Percentiles rank a stretch among this genome's conserved stretches.
Evolutionary conservation across 73 alveolate species (phyloP).

Genomic region (Paramecium octaurelia): DNA sequence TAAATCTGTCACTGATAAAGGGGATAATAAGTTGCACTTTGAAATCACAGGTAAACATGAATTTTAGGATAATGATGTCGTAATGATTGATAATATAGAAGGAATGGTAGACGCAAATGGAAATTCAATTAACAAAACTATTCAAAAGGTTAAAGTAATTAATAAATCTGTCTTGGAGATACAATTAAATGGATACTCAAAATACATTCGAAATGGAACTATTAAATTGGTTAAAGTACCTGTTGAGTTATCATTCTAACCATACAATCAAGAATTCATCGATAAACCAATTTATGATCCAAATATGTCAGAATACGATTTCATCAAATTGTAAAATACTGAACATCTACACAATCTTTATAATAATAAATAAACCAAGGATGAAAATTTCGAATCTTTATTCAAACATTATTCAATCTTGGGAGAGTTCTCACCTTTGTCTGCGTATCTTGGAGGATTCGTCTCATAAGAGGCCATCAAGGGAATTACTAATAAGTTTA

Average conservation of each 20-base stretch:
- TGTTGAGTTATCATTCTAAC: conserved; percentile 64
- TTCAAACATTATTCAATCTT: conserved; percentile 55
- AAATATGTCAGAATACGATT: conserved; percentile 70
- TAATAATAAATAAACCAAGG: conserved; percentile 44
- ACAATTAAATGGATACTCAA: conserved; percentile 62
- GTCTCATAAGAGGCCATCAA: conserved; percentile 91
- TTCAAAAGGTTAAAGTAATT: conserved; percentile 67
- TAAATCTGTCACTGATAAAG: conserved; percentile 67
- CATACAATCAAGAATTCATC: conserved; percentile 61
- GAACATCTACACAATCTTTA: conserved; percentile 63
- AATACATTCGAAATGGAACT: conserved; percentile 74
- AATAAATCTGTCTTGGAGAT: conserved; percentile 65
- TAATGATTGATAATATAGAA: conserved; percentile 79
- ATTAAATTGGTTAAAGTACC: conserved; percentile 74
- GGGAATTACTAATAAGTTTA: conserved; percentile 89
- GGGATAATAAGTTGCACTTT: conserved; percentile 58
- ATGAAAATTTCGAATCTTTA: conserved; percentile 47
- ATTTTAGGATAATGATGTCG: conserved; percentile 89
- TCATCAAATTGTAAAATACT: conserved; percentile 69
- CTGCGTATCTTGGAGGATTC: conserved; percentile 93
- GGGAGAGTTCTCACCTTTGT: conserved; percentile 59
- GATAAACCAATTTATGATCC: conserved; percentile 66
- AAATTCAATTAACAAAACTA: conserved; percentile 70
- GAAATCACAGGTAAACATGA: conserved; percentile 87
- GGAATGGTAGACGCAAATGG: conserved; percentile 70